Conservation (phyloP, 2,329 filamentous ascomycete genomes). For the Thermomyces lanuginosus region DNA sequence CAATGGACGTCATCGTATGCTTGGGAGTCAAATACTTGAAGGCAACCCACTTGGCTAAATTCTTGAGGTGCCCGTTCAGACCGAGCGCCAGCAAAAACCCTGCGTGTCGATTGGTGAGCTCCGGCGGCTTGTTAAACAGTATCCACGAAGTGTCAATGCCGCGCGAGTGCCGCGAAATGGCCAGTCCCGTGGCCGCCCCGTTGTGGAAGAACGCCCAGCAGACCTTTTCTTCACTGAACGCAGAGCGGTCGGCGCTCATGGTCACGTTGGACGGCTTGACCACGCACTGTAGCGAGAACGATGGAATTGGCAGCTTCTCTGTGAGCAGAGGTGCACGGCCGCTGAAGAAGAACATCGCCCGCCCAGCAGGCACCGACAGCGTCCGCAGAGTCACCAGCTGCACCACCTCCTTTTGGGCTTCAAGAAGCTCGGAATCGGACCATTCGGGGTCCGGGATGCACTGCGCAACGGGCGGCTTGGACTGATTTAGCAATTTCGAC, state of each 20-base stretch:
- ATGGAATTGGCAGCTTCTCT: constrained; percentile 75
- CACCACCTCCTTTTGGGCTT: constrained; percentile 81
- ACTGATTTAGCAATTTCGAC: constrained; percentile 66
- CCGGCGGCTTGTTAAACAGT: constrained; percentile 86
- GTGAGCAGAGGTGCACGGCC: constrained; percentile 77
- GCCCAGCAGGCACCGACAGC: constrained; percentile 71
- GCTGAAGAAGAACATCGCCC: constrained; percentile 75
- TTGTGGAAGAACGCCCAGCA: constrained; percentile 98
- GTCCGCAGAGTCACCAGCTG: constrained; percentile 75
- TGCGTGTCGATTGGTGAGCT: constrained; percentile 89
- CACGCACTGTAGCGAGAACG: constrained; percentile 80
- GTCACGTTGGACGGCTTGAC: constrained; percentile 87
- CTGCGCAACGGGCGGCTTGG: constrained; percentile 61
- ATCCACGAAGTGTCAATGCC: constrained; percentile 99
- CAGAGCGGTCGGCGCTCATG: constrained; percentile 74
- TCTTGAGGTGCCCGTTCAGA: constrained; percentile 85
- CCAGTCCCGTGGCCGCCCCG: constrained; percentile 78
- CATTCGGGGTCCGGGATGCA: constrained; percentile 59
- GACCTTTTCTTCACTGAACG: constrained; percentile 89
- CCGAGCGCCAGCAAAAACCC: constrained; percentile 83
- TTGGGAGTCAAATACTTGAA: constrained; percentile 99
- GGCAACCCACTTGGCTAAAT: constrained; percentile 90
- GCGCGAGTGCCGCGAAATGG: constrained; percentile 75
- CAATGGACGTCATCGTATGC: constrained; percentile 97
- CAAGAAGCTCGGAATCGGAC: constrained; percentile 73